Conservation (phyloP, 73 alveolate genomes). For the Paramecium caudatum region DNA sequence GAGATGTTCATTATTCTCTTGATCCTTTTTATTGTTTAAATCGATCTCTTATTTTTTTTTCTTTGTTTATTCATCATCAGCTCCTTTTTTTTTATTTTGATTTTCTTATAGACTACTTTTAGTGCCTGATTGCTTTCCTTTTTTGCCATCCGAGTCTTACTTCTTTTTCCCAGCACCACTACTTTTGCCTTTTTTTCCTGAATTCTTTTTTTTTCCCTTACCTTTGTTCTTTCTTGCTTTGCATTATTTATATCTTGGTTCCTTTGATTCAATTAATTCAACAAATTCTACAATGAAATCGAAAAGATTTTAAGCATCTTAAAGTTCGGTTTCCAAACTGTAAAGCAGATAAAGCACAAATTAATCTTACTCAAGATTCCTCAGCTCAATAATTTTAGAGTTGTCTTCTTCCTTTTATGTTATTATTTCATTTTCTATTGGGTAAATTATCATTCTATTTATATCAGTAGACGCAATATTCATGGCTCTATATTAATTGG, state of each 20-base stretch:
- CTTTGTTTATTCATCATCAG: too few species aligned
- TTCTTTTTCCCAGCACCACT: neutral
- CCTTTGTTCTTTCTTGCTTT: neutral
- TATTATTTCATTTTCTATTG: conserved; percentile 9
- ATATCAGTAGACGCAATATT: neutral
- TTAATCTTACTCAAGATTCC: neutral
- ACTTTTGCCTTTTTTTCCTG: neutral
- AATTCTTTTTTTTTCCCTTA: neutral
- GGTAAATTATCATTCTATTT: conserved; percentile 25
- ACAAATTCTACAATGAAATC: neutral
- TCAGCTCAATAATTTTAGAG: neutral
- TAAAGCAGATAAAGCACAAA: neutral
- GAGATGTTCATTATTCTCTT: neutral
- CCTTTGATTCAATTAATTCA: neutral
- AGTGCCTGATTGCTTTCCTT: neutral
- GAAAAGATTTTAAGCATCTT: conserved; percentile 8
- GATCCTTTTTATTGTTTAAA: neutral
- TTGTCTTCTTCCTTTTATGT: neutral
- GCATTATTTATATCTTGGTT: conserved; percentile 8
- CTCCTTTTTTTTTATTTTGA: neutral
- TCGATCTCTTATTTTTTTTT: neutral
- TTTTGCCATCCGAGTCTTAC: neutral
- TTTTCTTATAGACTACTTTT: too few species aligned
- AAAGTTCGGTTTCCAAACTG: neutral
- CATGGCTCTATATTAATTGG: neutral